These are phyloP conservation scores for Cyclocybe aegerita DNA, from an alignment of 768 basidiomycete genomes.

Conservation along the genomic window DNA sequence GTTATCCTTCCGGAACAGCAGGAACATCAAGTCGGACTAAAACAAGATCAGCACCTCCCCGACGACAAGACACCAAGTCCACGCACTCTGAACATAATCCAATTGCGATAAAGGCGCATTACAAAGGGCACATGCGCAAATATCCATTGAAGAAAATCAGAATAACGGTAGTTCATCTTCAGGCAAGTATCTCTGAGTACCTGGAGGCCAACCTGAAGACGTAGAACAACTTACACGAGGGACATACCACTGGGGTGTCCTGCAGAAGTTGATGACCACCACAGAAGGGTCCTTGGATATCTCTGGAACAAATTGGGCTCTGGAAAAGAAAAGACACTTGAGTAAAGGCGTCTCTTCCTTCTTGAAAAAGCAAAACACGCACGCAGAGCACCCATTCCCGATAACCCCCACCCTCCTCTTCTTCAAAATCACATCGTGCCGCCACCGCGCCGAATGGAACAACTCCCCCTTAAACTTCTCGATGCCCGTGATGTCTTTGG, in stretches of 20 bases:
- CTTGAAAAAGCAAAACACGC: slow-evolving; percentile 21
- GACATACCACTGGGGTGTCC: slow-evolving; percentile 59
- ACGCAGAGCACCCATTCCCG: slow-evolving; percentile 65
- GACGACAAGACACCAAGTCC: not conserved
- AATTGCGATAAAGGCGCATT: slow-evolving; percentile 46
- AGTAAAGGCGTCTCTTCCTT: not conserved
- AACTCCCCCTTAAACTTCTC: slow-evolving; percentile 46
- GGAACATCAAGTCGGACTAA: slow-evolving; percentile 36
- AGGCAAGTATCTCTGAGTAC: not conserved
- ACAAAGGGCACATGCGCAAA: slow-evolving; percentile 53
- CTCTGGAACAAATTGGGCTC: slow-evolving; percentile 60
- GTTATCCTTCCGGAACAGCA: slow-evolving; percentile 43
- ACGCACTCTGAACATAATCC: slow-evolving; percentile 47
- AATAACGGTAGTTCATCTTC: slow-evolving; percentile 42
- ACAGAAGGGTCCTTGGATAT: slow-evolving; percentile 50
- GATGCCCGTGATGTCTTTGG: slow-evolving; percentile 40
- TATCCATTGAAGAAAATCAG: slow-evolving; percentile 45
- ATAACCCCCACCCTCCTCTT: slow-evolving; percentile 60
- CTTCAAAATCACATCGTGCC: slow-evolving; percentile 48
- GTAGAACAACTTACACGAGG: slow-evolving; percentile 41
- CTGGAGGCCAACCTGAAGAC: not conserved
- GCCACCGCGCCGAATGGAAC: slow-evolving; percentile 60
- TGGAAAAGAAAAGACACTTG: slow-evolving; percentile 21
- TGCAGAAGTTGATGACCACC: slow-evolving; percentile 55
- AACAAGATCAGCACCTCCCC: not conserved